A percentile compares a stretch with the other conserved stretches of the same genome.
phyloP scores from a whole-genome alignment of 495 filamentous ascomycete genomes.

The Aspergillus ellipticus region DNA sequence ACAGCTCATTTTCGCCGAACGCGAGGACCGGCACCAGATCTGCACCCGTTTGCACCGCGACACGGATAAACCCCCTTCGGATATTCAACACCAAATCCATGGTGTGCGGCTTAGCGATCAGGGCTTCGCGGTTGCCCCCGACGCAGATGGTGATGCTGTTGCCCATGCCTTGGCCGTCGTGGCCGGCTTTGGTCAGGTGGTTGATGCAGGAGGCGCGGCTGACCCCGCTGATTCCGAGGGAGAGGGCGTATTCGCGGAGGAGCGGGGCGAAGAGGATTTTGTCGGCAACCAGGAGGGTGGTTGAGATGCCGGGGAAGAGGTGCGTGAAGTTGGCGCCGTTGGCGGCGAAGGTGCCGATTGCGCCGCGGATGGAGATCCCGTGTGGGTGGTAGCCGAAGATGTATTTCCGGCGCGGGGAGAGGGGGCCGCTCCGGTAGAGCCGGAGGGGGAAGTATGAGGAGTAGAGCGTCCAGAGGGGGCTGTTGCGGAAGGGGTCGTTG shows the following conservation, averaged over 20 bases:
- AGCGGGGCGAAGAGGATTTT: constrained; percentile 4
- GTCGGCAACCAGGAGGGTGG: constrained; percentile 26
- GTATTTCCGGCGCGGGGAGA: constrained; percentile 72
- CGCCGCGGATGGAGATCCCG: constrained; percentile 81
- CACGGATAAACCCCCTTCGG: background rate
- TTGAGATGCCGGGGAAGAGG: constrained; percentile 80
- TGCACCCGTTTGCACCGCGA: constrained; percentile 3
- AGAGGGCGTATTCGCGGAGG: constrained; percentile 7
- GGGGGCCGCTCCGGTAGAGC: constrained; percentile 18
- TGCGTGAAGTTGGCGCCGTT: constrained; percentile 72
- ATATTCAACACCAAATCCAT: background rate
- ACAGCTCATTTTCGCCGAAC: constrained; percentile 8
- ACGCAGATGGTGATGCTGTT: constrained; percentile 3
- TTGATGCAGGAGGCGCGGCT: background rate
- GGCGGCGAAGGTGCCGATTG: constrained; percentile 73
- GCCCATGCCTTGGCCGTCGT: constrained; percentile 4
- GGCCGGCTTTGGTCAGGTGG: background rate
- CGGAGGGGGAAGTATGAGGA: constrained; percentile 10
- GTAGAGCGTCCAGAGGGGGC: constrained; percentile 23
- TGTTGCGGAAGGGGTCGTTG: constrained; percentile 59
- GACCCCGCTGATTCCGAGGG: constrained; percentile 2
- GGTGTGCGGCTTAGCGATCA: background rate
- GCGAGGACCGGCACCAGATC: constrained; percentile 1
- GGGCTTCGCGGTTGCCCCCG: constrained; percentile 3
- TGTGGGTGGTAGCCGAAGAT: constrained; percentile 89